Evolutionary conservation across 2,329 filamentous ascomycete species (phyloP), one percentile per base, ranked within the genome.

Genomic region (Emmonsiellopsis sp.): DNA sequence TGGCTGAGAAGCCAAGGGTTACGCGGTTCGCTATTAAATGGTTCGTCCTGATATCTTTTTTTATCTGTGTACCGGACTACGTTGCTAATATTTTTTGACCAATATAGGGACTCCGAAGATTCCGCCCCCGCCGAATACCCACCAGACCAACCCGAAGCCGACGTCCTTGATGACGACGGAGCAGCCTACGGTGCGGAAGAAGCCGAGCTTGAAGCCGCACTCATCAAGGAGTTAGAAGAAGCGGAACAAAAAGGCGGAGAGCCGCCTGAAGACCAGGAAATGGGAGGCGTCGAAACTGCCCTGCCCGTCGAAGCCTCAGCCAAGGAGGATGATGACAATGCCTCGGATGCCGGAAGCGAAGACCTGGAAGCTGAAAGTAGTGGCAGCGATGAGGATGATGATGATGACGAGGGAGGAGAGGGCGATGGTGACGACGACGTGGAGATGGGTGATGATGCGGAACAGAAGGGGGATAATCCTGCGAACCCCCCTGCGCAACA

Each of bases 1-100:
- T 98, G 39, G 90, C 91, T 2, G 92, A 97, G 75, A 98, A 98
- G 81, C 93, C 93, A 10, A 84, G 93, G 72, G 93, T 98, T 50
- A 98, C 93, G 33, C 84, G 93, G 59, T 98, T 98, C 67, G 90
- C 91, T 44, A 98, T 98, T 75, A 98, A 98, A 76, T 98, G 93
- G 93, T 95, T 80, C 55, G 81, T 52, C 32, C 21, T 49, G n/a
- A 31, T 42, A 14, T 31, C 14, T 8, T 51, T 46, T 40, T 42
- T 9, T 31, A 33, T 3, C n/a, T 48, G 36, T 49, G 51, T 32
- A 37, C 33, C 34, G 63, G 66, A 61, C 71, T 55, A 40, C 49
- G 39, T 54, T 50, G 32, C 40, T 36, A 13, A 49, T 17, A 42
- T 37, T 31, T 48, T 21, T 31, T 31, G 14, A 1, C 6, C 32